Evolutionary conservation across 768 basidiomycete species (phyloP), one percentile per base, ranked within the genome.

Genomic region (Kwoniella newhampshirensis): DNA sequence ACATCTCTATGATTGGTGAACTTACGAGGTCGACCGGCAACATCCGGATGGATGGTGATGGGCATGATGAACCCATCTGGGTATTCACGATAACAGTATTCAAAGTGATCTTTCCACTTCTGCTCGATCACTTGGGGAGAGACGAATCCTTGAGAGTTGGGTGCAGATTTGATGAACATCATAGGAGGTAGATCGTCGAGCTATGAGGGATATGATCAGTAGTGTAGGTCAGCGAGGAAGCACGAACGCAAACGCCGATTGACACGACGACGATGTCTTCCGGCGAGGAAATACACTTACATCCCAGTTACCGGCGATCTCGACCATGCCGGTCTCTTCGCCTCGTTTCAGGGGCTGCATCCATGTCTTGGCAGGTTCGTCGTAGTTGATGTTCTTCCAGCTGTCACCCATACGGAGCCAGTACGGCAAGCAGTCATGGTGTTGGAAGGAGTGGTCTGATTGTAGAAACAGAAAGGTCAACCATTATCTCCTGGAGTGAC

Each of bases 131-230:
- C 83, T 32, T 82, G 78, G 1, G 82, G 69, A 64, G 85, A 86
- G n/a, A 88, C 87, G 81, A 84, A 87, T 36, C 86, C 86, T 66
- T 88, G 87, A 0, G 85, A 86, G 70, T 87, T 87, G 0, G 83
- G 75, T 47, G 79, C 50, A 5, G 81, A 20, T 80, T 79, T 73
- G 60, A 73, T 85, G 75, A 87, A 88, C 85, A 86, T 68, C 23
- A 64, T 84, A 0, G 86, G 86, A 8, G 86, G 86, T 15, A 88
- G 78, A 70, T 88, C 87, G 53, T 88, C 86, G 17, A 87, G 79
- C 65, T 67, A 45, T 21, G 3, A 13, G n/a, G 15, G 43, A 12
- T 26, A 40, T 13, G n/a, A n/a, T 35, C 11, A 21, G 42, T 7
- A 20, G 35, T 32, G 4, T 17, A 20, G 28, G 27, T 36, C 0